phyloP scores from a whole-genome alignment of 805 yeast species.

The Starmerella etchellsii region DNA sequence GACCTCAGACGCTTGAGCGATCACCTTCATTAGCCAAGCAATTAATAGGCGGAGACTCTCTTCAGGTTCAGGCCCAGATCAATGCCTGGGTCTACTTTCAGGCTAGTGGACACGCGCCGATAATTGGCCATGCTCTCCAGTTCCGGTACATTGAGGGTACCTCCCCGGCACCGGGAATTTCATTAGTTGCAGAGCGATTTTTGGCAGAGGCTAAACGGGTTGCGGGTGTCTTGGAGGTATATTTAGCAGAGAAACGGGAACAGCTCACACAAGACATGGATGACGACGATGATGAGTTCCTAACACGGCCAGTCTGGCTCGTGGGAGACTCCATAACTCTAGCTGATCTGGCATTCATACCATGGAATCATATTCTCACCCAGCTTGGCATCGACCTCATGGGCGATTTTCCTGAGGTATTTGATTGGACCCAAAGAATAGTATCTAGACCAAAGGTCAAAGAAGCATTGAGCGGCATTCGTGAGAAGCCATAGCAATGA shows the following conservation, averaged over 20 bases:
- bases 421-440: constrained; percentile 91
- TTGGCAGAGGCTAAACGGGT: constrained; percentile 87
- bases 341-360: constrained; percentile 85
- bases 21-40: constrained; percentile 32
- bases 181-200: constrained; percentile 73
- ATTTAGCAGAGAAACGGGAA: constrained; percentile 83
- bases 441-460: constrained; percentile 89
- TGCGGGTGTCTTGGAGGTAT: constrained; percentile 90
- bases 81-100: constrained; percentile 87
- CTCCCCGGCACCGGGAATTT: constrained; percentile 59
- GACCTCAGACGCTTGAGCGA: constrained; percentile 26
- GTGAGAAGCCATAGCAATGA: not conserved
- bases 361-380: constrained; percentile 94
- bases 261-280: constrained; percentile 80
- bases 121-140: constrained; percentile 95
- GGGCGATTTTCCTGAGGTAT: constrained; percentile 85
- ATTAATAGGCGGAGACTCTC: constrained; percentile 64
- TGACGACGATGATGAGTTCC: constrained; percentile 58
- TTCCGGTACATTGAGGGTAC: constrained; percentile 67
- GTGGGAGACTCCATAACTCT: constrained; percentile 72
- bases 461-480: constrained; percentile 44
- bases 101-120: constrained; percentile 96
- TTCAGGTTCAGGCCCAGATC: constrained; percentile 71
- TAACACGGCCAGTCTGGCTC: constrained; percentile 89
- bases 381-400: constrained; percentile 80